A percentile compares a stretch with the other conserved stretches of the same genome.
Evolutionary conservation across 108 stramenopile genomes (phyloP).

Genomic region (Fistulifera pelliculosa): DNA sequence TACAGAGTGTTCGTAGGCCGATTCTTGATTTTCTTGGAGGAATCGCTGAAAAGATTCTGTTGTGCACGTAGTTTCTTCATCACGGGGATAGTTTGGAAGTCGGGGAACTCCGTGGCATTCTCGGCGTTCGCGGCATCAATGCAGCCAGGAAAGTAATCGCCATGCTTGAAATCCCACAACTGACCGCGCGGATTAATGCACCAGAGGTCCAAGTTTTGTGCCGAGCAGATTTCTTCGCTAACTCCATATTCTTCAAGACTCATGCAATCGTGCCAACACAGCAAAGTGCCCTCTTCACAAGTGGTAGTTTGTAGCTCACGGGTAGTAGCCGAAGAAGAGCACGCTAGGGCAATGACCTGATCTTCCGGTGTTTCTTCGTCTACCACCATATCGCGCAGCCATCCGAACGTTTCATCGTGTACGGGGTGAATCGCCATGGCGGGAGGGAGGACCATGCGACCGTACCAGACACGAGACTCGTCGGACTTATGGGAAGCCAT

Average conservation of each 20-base stretch:
- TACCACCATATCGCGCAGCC: slow-evolving; percentile 36
- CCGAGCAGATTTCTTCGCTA: slow-evolving; percentile 37
- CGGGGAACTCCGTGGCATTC: slow-evolving; percentile 1
- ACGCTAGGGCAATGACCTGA: slow-evolving; percentile 19
- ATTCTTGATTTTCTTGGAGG: not conserved
- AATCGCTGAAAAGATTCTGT: not conserved
- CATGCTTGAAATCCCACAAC: slow-evolving; percentile 32
- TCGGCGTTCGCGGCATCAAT: not conserved
- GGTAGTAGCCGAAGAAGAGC: slow-evolving; percentile 25
- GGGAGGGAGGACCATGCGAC: slow-evolving; percentile 79
- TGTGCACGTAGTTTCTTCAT: not conserved
- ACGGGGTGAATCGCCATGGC: slow-evolving; percentile 34
- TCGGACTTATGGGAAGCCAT: slow-evolving; percentile 18
- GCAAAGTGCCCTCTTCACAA: slow-evolving; percentile 51
- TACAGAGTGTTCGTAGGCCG: not conserved
- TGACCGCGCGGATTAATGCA: slow-evolving; percentile 55
- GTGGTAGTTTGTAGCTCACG: slow-evolving; percentile 22
- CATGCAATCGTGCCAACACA: slow-evolving; percentile 81
- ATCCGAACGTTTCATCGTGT: slow-evolving; percentile 41
- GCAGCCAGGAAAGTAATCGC: slow-evolving; percentile 12
- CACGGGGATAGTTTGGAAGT: slow-evolving; percentile 1
- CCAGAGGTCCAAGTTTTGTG: slow-evolving; percentile 32
- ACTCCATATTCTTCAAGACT: slow-evolving; percentile 31
- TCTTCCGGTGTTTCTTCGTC: slow-evolving; percentile 9
- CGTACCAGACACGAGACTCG: slow-evolving; percentile 68